A percentile compares a stretch with the other conserved stretches of the same genome.
These are phyloP conservation scores for Musa troglodytarum DNA, from an alignment of 176 grass and related monocot species.

Conservation along the genomic window DNA sequence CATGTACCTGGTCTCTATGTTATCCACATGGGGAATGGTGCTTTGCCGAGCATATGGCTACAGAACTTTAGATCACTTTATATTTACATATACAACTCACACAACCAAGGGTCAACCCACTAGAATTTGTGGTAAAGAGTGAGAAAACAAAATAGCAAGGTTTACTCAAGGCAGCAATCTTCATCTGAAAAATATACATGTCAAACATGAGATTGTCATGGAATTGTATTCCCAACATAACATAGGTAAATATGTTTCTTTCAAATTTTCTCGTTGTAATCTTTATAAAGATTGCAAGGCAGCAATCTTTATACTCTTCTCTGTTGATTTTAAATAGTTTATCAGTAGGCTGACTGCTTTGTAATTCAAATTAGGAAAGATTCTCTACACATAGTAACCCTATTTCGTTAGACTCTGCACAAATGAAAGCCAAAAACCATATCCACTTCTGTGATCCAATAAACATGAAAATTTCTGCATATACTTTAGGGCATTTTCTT, in stretches of 20 bases:
- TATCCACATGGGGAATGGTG: not conserved
- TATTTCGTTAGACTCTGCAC: too few relatives aligned
- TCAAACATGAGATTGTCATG: not conserved
- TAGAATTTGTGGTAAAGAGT: not conserved
- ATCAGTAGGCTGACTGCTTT: too few relatives aligned
- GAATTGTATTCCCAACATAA: not conserved
- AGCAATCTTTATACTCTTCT: too few relatives aligned
- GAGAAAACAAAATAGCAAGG: not conserved
- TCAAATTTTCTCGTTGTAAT: not conserved
- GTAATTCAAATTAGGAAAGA: too few relatives aligned
- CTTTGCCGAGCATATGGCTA: not conserved
- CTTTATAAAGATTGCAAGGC: too few relatives aligned
- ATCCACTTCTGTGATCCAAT: too few relatives aligned
- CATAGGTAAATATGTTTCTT: not conserved
- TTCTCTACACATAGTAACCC: too few relatives aligned
- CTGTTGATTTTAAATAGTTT: too few relatives aligned
- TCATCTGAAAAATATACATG: not conserved
- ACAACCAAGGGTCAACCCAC: not conserved
- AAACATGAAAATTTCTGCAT: too few relatives aligned
- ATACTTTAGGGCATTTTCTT: too few relatives aligned
- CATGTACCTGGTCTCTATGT: too few relatives aligned
- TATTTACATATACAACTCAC: not conserved
- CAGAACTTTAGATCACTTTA: not conserved
- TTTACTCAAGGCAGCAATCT: not conserved
- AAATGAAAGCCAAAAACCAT: too few relatives aligned